Base-by-base conservation (phyloP, 306 rosid genomes). In the Cercis canadensis region DNA sequence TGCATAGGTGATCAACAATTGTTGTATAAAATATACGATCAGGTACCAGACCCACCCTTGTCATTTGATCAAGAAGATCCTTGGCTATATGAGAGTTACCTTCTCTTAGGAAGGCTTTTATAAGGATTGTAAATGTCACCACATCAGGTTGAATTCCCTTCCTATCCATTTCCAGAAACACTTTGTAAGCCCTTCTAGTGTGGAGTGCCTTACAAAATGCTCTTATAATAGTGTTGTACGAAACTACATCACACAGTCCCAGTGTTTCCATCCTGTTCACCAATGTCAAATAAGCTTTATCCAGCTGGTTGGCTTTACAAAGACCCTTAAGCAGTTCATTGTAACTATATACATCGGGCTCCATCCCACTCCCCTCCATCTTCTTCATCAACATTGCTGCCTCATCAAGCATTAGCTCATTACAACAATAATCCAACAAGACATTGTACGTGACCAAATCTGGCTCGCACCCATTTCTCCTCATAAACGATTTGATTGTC, bases 371-470 rank as follows among this genome's bases (percentile, higher is more conserved):
- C 78, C 74, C 85, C 87, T 86, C 90, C 91, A 90, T 87, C 14
- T 60, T 83, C 70, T 74, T 76, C 81, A 94, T 83, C 88, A 86
- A 83, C 70, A 62, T 78, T 78, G 71, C 84, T 0, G 87, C 97
- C 71, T 81, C 85, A 32, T 86, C 92, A 60, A 87, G 56, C 92
- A 84, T 78, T 69, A 79, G 87, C 83, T 73, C 83, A 71, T 94
- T 76, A 80, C 98, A 90, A 73, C 89, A 83, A 70, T 88, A 90
- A 76, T 90, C 85, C 88, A 90, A 80, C 75, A 94, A 72, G 70
- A 86, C 83, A 67, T 94, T 94, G 68, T 94, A 85, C 9, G 98
- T 90, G 59, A 90, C 86, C 81, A 90, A 86, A 81, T 94, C 98
- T 0, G 97, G 95, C 47, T 58, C 80, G 53, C 92, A 78, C 47